Evolutionary conservation across 2,329 filamentous ascomycete species (phyloP), one percentile per base, ranked within the genome.

Genomic region (Allantophomopsis cytisporea): DNA sequence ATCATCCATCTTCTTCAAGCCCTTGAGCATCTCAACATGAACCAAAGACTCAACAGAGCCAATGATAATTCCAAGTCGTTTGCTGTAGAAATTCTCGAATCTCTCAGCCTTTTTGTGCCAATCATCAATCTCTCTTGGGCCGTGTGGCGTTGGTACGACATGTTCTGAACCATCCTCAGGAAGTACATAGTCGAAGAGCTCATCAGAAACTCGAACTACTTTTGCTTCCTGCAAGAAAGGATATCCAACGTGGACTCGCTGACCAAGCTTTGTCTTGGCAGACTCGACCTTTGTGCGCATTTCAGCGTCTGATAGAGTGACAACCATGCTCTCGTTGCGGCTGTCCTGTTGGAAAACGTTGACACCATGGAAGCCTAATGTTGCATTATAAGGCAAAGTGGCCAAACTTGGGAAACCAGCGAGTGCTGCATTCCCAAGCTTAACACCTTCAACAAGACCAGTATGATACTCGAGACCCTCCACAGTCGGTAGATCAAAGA

Each of bases 341-440:
- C 88, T 95, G 50, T 96, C 91, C 50, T 89, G 79, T 55, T 94
- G 87, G 65, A 98, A 98, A 28, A 98, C 86, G 46, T 80, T 91
- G 44, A 98, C 84, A 2, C 87, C 87, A 48, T 94, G 84, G 58
- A 87, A 94, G 7, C 80, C 84, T 36, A 96, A 67, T 41, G 76
- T 72, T 2, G 85, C 91, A 43, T 77, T 79, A 57, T 91, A 88
- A 1, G 86, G 83, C 32, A 98, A 63, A 2, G 83, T 91, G 47
- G 88, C 83, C 51, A 98, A 62, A 47, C 82, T 91, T 5, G 91
- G 91, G 58, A 98, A 98, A 4, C 91, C 91, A 41, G 91, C 89
- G 45, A 96, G 63, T n/a, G 91, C 87, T 40, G 79, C 71, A 38
- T 75, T 69, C 15, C 86, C 91, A 38, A 95, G 65, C 55, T 94